Evolutionary conservation across 2,329 filamentous ascomycete genomes (phyloP), one percentile per base, ranked within the genome.

Genomic region (Phoma sp.): DNA sequence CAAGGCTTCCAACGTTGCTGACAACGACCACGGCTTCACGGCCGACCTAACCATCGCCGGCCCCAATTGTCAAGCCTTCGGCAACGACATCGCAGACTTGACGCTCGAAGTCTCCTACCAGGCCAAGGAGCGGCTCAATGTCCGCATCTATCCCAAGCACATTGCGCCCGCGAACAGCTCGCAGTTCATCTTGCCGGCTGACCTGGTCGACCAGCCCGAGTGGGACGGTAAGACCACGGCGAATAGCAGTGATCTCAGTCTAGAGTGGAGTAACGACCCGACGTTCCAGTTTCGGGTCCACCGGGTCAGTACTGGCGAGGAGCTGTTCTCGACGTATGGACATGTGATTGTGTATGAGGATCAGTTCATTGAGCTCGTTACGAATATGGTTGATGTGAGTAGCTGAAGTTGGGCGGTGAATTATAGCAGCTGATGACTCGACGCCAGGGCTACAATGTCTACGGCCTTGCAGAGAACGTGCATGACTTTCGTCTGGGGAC

Each of bases 381-480:
- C 61, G 2, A 60, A 60, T 15, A 65, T 65, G 62, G 51, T 60
- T 21, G 84, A 86, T 19, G 78, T 92, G 52, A 81, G 87, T 47
- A 90, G 1, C 31, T 25, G 9, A 6, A 7, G 4, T 12, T 5
- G 10, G 79, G 56, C 3, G 3, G 8, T 9, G 8, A 79, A 27
- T n/a, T 15, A 9, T 8, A 8, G 2, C n/a, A 6, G 9, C 25
- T 55, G 25, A 92, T 8, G 46, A 10, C 63, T 67, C 63, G 60
- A 63, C 8, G 3, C 88, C 0, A 83, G 2, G 79, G 85, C 43
- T 88, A 89, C 0, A 84, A 88, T 62, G 76, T 92, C 3, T 92
- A 92, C 67, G 90, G 90, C 1, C 80, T 92, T 1, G 90, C 89
- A 35, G 89, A 92, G 74, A 87, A 91, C 68, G 85, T 84, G 1